Conservation (phyloP, 139 green algal species). For the Picochlorum sp. region DNA sequence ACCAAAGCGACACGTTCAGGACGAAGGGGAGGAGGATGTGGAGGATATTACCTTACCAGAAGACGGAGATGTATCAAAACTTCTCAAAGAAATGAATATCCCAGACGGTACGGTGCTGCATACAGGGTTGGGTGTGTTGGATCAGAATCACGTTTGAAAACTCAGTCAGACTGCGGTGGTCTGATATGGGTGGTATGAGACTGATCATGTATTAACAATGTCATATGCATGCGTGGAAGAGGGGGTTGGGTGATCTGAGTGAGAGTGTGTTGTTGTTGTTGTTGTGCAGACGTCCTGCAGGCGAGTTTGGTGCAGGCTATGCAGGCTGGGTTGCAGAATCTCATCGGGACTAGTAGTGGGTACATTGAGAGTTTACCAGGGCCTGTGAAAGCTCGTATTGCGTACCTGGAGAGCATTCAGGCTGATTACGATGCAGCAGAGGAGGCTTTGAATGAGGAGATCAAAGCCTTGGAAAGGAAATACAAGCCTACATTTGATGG, state of each 20-base stretch:
- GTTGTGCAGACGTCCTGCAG: neutral
- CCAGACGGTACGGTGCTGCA: too few relatives aligned
- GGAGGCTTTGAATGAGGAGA: constrained; percentile 52
- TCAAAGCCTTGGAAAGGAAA: constrained; percentile 49
- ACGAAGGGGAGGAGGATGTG: neutral
- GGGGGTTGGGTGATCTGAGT: neutral
- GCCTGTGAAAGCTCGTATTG: constrained; percentile 28
- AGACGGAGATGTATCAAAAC: too few relatives aligned
- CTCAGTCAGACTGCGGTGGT: too few relatives aligned
- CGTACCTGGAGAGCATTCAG: constrained; percentile 46
- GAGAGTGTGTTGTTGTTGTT: neutral
- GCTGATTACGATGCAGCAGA: constrained; percentile 50
- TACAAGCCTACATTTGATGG: constrained; percentile 52
- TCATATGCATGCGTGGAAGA: too few relatives aligned
- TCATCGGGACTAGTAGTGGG: constrained; percentile 41
- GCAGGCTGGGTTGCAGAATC: constrained; percentile 28
- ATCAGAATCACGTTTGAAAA: too few relatives aligned
- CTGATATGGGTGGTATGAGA: too few relatives aligned
- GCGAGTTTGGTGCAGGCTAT: constrained; percentile 8
- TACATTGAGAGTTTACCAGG: constrained; percentile 42
- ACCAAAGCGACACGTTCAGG: neutral
- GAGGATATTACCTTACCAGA: too few relatives aligned
- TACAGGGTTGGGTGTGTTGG: too few relatives aligned
- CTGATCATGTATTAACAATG: too few relatives aligned
- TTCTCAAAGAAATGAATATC: too few relatives aligned